Evolutionary conservation across 169 alveolate genomes (phyloP), one percentile per base, ranked within the genome.

Genomic region (Plasmodium gaboni): DNA sequence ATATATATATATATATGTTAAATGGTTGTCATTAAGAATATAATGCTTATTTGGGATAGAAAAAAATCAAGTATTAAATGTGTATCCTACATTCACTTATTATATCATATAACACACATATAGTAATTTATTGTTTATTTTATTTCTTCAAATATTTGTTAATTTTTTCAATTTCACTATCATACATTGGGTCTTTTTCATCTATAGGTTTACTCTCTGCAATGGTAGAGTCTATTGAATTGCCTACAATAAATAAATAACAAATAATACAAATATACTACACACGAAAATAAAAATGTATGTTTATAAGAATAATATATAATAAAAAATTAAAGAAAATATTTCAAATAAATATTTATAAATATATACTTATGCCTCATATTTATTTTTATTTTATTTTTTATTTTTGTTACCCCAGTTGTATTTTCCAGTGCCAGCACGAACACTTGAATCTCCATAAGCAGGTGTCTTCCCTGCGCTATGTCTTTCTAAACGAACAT

Each of bases 171-270:
- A 26, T 22, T 38, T 71, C 92, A 26, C 92, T 86, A 19, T 86
- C 92, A 86, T 86, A 86, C 92, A 86, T 86, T 5, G 92, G 92
- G 46, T 86, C 92, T 32, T 60, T 72, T 60, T 86, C 73, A 71
- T 86, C 92, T 26, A 53, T 71, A 10, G 76, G 78, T 2, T 86
- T 71, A 68, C 13, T 24, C 12, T 86, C 76, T 15, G 59, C n/a
- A 26, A 22, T 13, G 13, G 48, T 10, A 24, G 26, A 26, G 22
- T 86, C 92, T 53, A 76, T 50, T n/a, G 63, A 70, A 44, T 60
- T 86, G 26, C 92, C 87, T 69, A 57, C 6, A 38, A 60, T 32
- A 24, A 73, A 26, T 9, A 13, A 50, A 19, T 12, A 48, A 26
- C 19, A 17, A 60, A 60, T 17, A 17, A 60, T 13, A 26, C 5